Evolutionary conservation across 495 filamentous ascomycete species (phyloP).

Genomic region (Penicillium pancosmium): DNA sequence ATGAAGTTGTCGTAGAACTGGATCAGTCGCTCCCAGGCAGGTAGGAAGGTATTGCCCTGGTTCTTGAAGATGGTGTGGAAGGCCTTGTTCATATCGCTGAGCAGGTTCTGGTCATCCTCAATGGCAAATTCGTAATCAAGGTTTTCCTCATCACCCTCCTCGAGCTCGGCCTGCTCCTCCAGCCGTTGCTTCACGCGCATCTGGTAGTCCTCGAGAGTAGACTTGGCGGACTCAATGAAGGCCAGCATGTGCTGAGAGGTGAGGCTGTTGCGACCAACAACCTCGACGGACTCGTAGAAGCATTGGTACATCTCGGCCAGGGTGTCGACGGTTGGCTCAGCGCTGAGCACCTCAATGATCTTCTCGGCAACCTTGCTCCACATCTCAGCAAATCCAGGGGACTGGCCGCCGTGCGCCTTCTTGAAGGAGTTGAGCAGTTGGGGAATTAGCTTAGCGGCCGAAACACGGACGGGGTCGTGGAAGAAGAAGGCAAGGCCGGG

Average conservation of each 20-base stretch:
- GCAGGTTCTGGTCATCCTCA: conserved; percentile 94
- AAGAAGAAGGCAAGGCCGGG: conserved; percentile 98
- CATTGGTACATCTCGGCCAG: conserved; percentile 99
- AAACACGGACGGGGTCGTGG: conserved; percentile 95
- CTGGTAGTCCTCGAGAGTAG: conserved; percentile 89
- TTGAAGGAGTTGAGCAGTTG: conserved; percentile 94
- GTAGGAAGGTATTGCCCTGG: conserved; percentile 81
- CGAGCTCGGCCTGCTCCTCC: conserved; percentile 75
- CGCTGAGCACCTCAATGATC: conserved; percentile 89
- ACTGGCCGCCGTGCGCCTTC: conserved; percentile 77
- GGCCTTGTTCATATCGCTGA: conserved; percentile 99
- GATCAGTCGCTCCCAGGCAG: conserved; percentile 81
- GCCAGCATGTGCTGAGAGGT: conserved; percentile 74
- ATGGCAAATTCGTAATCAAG: conserved; percentile 73
- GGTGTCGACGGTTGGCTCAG: conserved; percentile 93
- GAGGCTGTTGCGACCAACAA: conserved; percentile 82
- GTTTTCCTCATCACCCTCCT: conserved; percentile 83
- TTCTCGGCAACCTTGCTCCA: conserved; percentile 89
- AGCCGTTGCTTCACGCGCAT: conserved; percentile 75
- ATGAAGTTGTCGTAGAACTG: conserved; percentile 85
- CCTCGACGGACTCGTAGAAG: conserved; percentile 98
- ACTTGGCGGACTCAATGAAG: conserved; percentile 83
- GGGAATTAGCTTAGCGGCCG: conserved; percentile 92
- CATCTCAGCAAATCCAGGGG: conserved; percentile 71
- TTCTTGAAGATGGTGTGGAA: conserved; percentile 99